These are phyloP conservation scores for Zelopaecilomyces penicillatus DNA, from an alignment of 2,329 filamentous ascomycete genomes.

Conservation along the genomic window DNA sequence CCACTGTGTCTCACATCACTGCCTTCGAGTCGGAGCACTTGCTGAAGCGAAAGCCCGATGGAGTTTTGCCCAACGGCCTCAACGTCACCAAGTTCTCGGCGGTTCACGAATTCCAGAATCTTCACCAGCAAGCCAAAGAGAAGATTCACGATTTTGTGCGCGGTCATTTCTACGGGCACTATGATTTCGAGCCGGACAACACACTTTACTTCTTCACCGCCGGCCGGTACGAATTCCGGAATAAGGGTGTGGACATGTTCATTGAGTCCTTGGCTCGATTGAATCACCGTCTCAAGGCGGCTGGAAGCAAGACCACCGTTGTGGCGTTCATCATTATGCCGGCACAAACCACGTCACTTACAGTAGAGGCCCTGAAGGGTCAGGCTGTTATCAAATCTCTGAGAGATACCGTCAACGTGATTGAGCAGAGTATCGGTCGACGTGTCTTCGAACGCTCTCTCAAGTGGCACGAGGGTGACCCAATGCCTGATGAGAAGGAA, in stretches of 20 bases:
- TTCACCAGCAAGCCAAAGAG: constrained; percentile 93
- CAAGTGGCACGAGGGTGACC: constrained; percentile 90
- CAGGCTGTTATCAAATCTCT: constrained; percentile 97
- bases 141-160: constrained; percentile 98
- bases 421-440: constrained; percentile 85
- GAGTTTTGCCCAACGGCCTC: constrained; percentile 89
- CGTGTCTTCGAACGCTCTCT: constrained; percentile 91
- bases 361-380: constrained; percentile 90
- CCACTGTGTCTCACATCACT: constrained; percentile 96
- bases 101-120: constrained; percentile 97
- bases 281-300: constrained; percentile 82
- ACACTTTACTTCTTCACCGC: constrained; percentile 97
- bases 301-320: constrained; percentile 84
- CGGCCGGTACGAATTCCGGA: constrained; percentile 93
- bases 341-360: constrained; percentile 87
- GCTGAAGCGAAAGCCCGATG: constrained; percentile 94
- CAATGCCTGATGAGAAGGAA: constrained; percentile 93
- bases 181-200: constrained; percentile 93
- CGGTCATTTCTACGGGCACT: constrained; percentile 96
- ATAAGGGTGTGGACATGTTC: constrained; percentile 99
- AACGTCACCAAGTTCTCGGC: constrained; percentile 97
- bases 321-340: constrained; percentile 99
- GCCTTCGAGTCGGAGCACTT: constrained; percentile 97
- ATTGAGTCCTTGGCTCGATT: constrained; percentile 91
- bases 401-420: constrained; percentile 84